phyloP scores from a whole-genome alignment of 1,139 yeast genomes.

The Geotrichum aggregatum region DNA sequence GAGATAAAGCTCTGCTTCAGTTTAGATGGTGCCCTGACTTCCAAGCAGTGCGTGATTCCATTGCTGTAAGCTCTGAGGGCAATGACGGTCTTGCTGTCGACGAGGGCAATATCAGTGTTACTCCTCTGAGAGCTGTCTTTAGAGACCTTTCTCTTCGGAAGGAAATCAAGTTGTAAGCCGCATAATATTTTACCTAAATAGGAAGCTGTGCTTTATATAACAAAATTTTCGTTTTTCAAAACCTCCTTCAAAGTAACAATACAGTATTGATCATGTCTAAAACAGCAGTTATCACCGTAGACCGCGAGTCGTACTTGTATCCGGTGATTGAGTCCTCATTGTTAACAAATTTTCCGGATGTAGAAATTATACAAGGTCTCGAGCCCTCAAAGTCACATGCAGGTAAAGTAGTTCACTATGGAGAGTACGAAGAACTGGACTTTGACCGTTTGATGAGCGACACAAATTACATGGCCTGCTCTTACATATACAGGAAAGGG shows the following conservation, averaged over 20 bases:
- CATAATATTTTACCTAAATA: not conserved
- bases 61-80: conserved; percentile 47
- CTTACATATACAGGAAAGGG: conserved; percentile 78
- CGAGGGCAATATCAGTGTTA: conserved; percentile 54
- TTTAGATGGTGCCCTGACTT: conserved; percentile 86
- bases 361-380: conserved; percentile 6
- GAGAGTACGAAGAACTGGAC: conserved; percentile 86
- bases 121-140: conserved; percentile 78
- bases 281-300: conserved; percentile 32
- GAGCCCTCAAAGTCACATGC: conserved; percentile 16
- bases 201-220: not conserved
- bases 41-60: conserved; percentile 59
- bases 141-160: conserved; percentile 57
- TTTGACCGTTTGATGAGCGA: conserved; percentile 54
- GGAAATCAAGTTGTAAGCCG: conserved; percentile 43
- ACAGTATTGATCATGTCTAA: not conserved
- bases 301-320: conserved; percentile 51
- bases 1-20: conserved; percentile 31
- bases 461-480: conserved; percentile 60
- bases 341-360: conserved; percentile 21
- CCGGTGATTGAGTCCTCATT: conserved; percentile 51
- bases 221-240: conserved; percentile 4
- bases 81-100: conserved; percentile 50
- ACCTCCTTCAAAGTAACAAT: not conserved
- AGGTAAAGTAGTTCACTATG: conserved; percentile 60